These are phyloP conservation scores for Meripilus lineatus DNA, from an alignment of 1,284 basidiomycete genomes.

Conservation along the genomic window DNA sequence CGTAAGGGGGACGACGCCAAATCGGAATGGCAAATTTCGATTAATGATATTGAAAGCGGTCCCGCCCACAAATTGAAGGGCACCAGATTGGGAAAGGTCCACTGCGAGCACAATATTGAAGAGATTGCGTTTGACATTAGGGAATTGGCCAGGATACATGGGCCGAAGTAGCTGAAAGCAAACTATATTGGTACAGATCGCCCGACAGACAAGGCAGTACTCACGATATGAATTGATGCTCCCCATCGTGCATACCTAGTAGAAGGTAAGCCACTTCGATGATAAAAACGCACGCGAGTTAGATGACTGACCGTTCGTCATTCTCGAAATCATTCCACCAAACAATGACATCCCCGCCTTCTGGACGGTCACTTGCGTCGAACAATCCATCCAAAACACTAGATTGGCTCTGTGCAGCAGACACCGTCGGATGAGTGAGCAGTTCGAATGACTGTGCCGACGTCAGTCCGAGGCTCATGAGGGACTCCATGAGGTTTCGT, in stretches of 20 bases:
- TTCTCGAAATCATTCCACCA: constrained; percentile 93
- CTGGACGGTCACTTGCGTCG: constrained; percentile 83
- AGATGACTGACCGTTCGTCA: no score
- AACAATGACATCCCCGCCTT: constrained; percentile 69
- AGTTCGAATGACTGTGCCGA: constrained; percentile 65
- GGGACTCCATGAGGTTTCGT: constrained; percentile 54
- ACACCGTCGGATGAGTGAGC: constrained; percentile 59
- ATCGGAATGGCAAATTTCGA: constrained; percentile 71
- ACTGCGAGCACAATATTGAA: constrained; percentile 79
- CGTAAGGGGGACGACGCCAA: constrained; percentile 75
- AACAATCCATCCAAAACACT: constrained; percentile 72
- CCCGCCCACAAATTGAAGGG: constrained; percentile 58
- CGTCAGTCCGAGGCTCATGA: constrained; percentile 60
- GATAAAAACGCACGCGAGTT: neutral
- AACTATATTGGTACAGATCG: neutral
- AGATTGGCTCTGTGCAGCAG: constrained; percentile 40
- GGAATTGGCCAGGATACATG: constrained; percentile 75
- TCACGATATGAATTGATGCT: constrained; percentile 31
- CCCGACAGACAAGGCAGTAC: neutral
- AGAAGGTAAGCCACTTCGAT: no score
- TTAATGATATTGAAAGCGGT: constrained; percentile 67
- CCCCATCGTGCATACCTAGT: constrained; percentile 57
- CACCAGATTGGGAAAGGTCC: constrained; percentile 65
- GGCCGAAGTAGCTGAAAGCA: constrained; percentile 60
- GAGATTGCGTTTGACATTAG: constrained; percentile 65